phyloP scores from a whole-genome alignment of 345 rosid species.

The Euphorbia pulcherrima region DNA sequence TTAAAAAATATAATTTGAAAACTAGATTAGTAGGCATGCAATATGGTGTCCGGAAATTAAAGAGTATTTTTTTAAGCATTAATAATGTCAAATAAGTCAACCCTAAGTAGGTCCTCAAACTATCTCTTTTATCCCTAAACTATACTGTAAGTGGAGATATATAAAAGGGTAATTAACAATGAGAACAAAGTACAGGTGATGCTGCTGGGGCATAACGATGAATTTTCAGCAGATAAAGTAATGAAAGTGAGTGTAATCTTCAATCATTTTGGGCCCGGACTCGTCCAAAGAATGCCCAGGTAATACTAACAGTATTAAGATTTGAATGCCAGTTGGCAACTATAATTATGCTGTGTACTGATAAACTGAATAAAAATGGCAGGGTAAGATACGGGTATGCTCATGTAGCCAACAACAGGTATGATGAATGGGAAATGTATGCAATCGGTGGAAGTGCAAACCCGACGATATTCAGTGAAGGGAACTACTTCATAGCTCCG shows the following conservation, averaged over 20 bases:
- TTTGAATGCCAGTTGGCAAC: no score
- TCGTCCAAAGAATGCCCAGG: constrained; percentile 29
- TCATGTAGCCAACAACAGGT: constrained; percentile 25
- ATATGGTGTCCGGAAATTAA: no score
- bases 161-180: no score
- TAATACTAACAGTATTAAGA: neutral
- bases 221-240: constrained; percentile 12
- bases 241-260: constrained; percentile 23
- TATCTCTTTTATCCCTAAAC: no score
- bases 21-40: no score
- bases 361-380: neutral
- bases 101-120: no score
- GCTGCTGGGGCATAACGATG: constrained; percentile 24
- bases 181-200: constrained; percentile 23
- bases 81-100: no score
- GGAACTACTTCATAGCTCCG: constrained; percentile 22
- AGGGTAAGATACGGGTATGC: constrained; percentile 31
- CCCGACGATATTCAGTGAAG: constrained; percentile 27
- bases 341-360: neutral
- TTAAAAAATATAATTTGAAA: no score
- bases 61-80: no score
- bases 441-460: constrained; percentile 26
- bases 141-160: no score
- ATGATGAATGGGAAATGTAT: constrained; percentile 26
- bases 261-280: constrained; percentile 25